Base-by-base conservation (phyloP, 1,284 basidiomycete species). In the Ganoderma multipileum region DNA sequence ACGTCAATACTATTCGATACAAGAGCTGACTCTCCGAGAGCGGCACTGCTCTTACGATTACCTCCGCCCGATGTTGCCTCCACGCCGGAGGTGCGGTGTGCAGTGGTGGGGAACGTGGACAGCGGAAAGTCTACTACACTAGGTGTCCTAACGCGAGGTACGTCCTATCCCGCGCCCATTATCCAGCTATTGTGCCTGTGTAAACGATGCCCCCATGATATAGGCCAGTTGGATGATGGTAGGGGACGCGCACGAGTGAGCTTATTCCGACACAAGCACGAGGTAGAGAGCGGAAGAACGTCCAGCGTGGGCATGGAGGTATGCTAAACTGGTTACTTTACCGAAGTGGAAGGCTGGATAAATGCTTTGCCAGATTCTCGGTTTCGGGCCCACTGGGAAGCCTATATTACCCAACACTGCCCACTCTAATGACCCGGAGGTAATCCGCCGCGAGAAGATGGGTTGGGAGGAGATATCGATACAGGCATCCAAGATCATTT, bases 251-350 rank as follows among this genome's bases (percentile, higher is more conserved):
- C 97, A 1, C 93, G 97, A 63, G 93, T 99, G 9, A 92, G 93
- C 3, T 84, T 99, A 8, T 99, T 99, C 82, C 86, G 97, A 59
- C 98, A 99, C 81, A 98, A 99, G 79, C 97, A 99, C 77, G 97
- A 99, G 81, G 85, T 99, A 71, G 97, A 99, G 83, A 96, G 94
- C 12, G 97, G 98, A 1, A 84, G 98, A 65, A 99, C 97, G 0
- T 96, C 94, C 38, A 95, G 93, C 69, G 95, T 99, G 41, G 97
- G 98, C 55, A 95, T 98, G 91, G 97, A 99, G 86, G 95, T 95
- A 74, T 60, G 80, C 47, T 36, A 38, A 18, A 11, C 9, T 38
- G 42, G 23, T 50, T 30, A 36, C 23, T 28, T 16, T 26, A 7
- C 23, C 47, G 28, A 16, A 30, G 12, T 14, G 26, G 18, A 12